phyloP scores from a whole-genome alignment of 2,329 filamentous ascomycete species.

The Stemphylium lycopersici region DNA sequence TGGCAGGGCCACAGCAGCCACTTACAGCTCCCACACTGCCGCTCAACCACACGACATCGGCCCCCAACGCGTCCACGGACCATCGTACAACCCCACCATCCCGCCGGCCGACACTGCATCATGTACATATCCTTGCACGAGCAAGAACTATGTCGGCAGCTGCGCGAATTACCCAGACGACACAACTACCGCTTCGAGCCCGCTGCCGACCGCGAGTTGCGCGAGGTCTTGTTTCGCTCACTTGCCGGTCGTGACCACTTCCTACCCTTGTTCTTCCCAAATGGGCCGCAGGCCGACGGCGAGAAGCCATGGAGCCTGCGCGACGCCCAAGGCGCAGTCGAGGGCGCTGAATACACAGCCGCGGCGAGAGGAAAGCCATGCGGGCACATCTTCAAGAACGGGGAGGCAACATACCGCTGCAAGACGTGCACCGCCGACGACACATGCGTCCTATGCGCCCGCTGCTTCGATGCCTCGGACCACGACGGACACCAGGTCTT shows the following conservation, averaged over 20 bases:
- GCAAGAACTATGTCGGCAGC: slow-evolving; percentile 80
- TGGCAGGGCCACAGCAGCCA: slow-evolving; percentile 27
- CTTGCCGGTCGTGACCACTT: slow-evolving; percentile 79
- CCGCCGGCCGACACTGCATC: slow-evolving; percentile 24
- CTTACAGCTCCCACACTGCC: background rate
- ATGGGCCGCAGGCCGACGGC: slow-evolving; percentile 65
- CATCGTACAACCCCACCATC: slow-evolving; percentile 19
- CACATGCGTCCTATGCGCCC: slow-evolving; percentile 91
- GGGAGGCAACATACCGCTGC: slow-evolving; percentile 93
- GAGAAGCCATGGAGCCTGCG: slow-evolving; percentile 74
- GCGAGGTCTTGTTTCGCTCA: slow-evolving; percentile 83
- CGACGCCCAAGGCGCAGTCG: slow-evolving; percentile 87
- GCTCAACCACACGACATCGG: background rate
- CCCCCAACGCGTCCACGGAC: background rate
- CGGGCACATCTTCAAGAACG: slow-evolving; percentile 94
- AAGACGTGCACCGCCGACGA: slow-evolving; percentile 94
- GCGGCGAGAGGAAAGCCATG: slow-evolving; percentile 91
- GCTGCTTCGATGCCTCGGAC: slow-evolving; percentile 94
- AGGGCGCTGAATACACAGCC: slow-evolving; percentile 93
- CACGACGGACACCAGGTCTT: slow-evolving; percentile 92
- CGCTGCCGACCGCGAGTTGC: slow-evolving; percentile 72
- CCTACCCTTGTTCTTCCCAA: slow-evolving; percentile 80
- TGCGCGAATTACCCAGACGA: slow-evolving; percentile 76
- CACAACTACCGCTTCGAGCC: slow-evolving; percentile 78
- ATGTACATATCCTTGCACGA: slow-evolving; percentile 64